These are phyloP conservation scores for Fusarium burgessii DNA, from an alignment of 2,329 filamentous ascomycete genomes.

Conservation along the genomic window DNA sequence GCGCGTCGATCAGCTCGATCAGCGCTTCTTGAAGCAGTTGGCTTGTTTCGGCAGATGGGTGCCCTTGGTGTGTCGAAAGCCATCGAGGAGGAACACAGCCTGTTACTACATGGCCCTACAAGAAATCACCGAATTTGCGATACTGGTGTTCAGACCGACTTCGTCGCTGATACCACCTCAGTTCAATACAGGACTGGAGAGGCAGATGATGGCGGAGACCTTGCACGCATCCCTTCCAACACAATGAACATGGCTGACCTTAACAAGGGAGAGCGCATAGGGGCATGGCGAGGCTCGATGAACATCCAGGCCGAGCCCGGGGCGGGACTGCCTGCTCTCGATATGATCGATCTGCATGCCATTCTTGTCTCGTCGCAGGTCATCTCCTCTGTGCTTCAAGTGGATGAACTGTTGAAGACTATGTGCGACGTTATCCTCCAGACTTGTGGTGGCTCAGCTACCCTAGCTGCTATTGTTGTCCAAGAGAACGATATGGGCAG, in stretches of 20 bases:
- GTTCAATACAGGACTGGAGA: constrained; percentile 64
- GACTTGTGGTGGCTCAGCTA: constrained; percentile 77
- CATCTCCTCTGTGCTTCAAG: constrained; percentile 80
- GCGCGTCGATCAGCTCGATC: constrained; percentile 76
- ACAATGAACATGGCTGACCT: constrained; percentile 58
- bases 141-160: constrained; percentile 76
- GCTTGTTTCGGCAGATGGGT: constrained; percentile 75
- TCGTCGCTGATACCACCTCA: constrained; percentile 67
- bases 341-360: constrained; percentile 85
- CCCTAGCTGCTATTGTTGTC: constrained; percentile 78
- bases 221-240: constrained; percentile 57
- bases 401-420: constrained; percentile 80
- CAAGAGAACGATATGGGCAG: constrained; percentile 72
- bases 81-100: constrained; percentile 75
- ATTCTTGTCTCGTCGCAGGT: constrained; percentile 84
- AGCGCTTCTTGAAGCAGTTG: constrained; percentile 75
- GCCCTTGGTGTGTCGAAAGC: constrained; percentile 76
- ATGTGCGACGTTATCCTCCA: constrained; percentile 86
- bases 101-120: constrained; percentile 72
- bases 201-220: constrained; percentile 58
- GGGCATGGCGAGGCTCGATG: constrained; percentile 73
- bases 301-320: constrained; percentile 66
- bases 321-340: constrained; percentile 76
- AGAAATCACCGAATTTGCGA: constrained; percentile 71
- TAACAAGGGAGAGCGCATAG: constrained; percentile 67